Percentiles rank a stretch among this genome's conserved stretches.
Evolutionary conservation across 2,329 filamentous ascomycete species (phyloP).

Genomic region (Pseudocercospora cruenta): DNA sequence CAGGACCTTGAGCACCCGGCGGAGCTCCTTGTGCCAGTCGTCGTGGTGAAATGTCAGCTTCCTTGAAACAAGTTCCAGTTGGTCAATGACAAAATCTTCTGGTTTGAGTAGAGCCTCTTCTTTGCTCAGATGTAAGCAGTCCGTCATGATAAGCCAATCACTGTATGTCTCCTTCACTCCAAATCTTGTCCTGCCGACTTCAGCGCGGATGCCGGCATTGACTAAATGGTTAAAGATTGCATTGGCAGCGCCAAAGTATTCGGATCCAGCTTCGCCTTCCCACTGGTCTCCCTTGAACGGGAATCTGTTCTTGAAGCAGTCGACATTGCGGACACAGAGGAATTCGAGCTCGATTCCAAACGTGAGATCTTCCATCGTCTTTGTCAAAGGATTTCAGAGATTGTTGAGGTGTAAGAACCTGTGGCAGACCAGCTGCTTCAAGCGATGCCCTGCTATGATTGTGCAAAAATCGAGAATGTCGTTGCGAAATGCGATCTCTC

Average conservation of each 20-base stretch:
- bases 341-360: constrained; percentile 15
- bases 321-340: constrained; percentile 9
- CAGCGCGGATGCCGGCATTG: not conserved
- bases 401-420: not conserved
- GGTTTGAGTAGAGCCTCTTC: constrained; percentile 1
- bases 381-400: not conserved
- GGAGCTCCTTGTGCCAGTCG: constrained; percentile 5
- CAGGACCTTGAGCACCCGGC: constrained; percentile 7
- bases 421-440: not conserved
- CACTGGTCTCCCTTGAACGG: not conserved
- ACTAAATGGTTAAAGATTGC: not conserved
- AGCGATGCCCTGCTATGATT: not conserved
- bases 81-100: not conserved
- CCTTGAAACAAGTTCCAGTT: constrained; percentile 5
- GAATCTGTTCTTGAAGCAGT: not conserved
- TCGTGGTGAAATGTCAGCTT: not conserved
- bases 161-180: not conserved
- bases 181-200: not conserved
- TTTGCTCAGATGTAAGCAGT: not conserved
- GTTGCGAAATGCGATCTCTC: not conserved
- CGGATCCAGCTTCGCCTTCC: not conserved
- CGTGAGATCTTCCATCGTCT: not conserved
- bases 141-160: not conserved
- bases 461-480: not conserved
- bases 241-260: not conserved